Evolutionary conservation across 495 filamentous ascomycete genomes (phyloP), one percentile per base, ranked within the genome.

Genomic region (Copromyces sp.): DNA sequence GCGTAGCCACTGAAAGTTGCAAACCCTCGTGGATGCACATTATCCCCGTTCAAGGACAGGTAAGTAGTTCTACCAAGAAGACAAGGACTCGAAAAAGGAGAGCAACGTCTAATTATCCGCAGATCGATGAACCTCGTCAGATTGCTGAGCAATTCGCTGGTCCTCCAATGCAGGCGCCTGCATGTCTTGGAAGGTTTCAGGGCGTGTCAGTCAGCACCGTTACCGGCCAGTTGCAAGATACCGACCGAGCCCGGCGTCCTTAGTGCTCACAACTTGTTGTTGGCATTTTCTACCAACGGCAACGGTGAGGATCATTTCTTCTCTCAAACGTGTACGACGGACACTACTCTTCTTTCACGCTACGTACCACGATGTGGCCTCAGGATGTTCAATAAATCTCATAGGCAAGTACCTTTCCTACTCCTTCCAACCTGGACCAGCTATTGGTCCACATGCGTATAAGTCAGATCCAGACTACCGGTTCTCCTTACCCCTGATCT

Each of bases 321-420:
- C 14, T 16, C 16, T 17, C 0, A 3, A 9, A 2, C 17, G 8
- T 9, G 1, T 9, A 45, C 42, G 17, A 45, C 17, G 9, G 16
- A 44, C 6, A 2, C 5, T 0, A 16, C 16, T 16, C 4, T 0
- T 1, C 1, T 44, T 2, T n/a, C 0, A 7, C 17, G 16, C 16
- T 0, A 44, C 8, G 16, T 2, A 44, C 41, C 6, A 6, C 41
- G 41, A 9, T 16, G 40, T 41, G 3, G 0, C 8, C 16, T 8
- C 16, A 17, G 41, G 16, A 44, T 44, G 16, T 17, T 44, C 5
- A n/a, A 44, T 44, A 1, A 16, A 44, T n/a, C 16, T 24, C 24
- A 24, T 17, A 7, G 41, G 16, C 16, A 3, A 17, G 41, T 44
- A 17, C 16, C 16, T 42, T 17, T 24, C 24, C 24, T 24, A 24